phyloP scores from a whole-genome alignment of 2,329 filamentous ascomycete genomes.

The Colletotrichum tropicicola region DNA sequence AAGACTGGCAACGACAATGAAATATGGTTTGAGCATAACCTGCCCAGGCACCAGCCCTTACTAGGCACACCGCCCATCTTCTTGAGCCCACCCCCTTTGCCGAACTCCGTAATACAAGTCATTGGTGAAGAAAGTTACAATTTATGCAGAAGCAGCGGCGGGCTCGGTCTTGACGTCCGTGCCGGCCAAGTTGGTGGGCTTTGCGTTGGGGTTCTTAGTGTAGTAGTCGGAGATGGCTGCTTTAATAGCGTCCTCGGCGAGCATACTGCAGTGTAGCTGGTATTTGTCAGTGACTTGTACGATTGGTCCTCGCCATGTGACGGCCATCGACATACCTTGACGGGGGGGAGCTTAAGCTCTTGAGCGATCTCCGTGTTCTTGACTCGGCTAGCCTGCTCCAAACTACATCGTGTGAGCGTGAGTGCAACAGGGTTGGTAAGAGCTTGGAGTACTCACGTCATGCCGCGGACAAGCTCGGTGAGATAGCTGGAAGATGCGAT shows the following conservation, averaged over 20 bases:
- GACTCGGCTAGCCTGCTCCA: slow-evolving; percentile 92
- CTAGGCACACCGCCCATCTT: too few species aligned
- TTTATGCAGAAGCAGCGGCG: slow-evolving; percentile 30
- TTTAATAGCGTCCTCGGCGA: slow-evolving; percentile 92
- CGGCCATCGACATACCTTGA: slow-evolving; percentile 76
- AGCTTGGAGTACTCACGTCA: slow-evolving; percentile 64
- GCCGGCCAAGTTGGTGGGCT: slow-evolving; percentile 79
- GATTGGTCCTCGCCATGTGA: not conserved
- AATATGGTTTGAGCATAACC: too few species aligned
- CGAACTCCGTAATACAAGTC: slow-evolving; percentile 12
- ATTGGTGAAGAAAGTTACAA: not conserved
- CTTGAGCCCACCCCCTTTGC: not conserved
- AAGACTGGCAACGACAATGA: too few species aligned
- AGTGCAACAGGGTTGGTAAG: too few species aligned
- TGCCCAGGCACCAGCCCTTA: too few species aligned
- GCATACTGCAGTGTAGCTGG: slow-evolving; percentile 88
- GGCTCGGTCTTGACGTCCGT: slow-evolving; percentile 69
- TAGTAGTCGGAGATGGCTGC: slow-evolving; percentile 91
- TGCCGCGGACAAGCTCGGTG: slow-evolving; percentile 95
- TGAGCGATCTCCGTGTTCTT: slow-evolving; percentile 98
- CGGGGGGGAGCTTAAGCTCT: slow-evolving; percentile 88
- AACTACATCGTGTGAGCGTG: slow-evolving; percentile 33
- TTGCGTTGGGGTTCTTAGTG: slow-evolving; percentile 83
- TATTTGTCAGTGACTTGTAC: slow-evolving; percentile 37
- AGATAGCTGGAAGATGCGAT: slow-evolving; percentile 96